phyloP scores from a whole-genome alignment of 495 filamentous ascomycete species.

The Neurospora sublineolata region DNA sequence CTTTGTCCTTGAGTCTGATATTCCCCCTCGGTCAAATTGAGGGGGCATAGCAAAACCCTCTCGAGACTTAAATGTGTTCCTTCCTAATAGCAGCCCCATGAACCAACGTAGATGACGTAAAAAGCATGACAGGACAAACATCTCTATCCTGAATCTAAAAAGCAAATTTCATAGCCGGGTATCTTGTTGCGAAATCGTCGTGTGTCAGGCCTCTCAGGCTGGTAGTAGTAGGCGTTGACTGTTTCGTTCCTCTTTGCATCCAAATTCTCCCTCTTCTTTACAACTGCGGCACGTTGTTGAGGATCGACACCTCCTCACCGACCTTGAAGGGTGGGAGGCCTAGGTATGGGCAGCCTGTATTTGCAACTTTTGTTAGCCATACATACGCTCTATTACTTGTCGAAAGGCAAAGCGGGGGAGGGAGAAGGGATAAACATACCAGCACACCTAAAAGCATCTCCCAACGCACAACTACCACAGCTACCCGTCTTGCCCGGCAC shows the following conservation, averaged over 20 bases:
- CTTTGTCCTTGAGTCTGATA: too few relatives aligned
- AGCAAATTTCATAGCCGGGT: neutral
- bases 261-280: slow-evolving; percentile 24
- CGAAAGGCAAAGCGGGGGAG: neutral
- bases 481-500: slow-evolving; percentile 89
- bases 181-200: neutral
- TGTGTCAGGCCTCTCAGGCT: neutral
- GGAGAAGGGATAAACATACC: slow-evolving; percentile 5
- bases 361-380: slow-evolving; percentile 18
- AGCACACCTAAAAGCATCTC: slow-evolving; percentile 72
- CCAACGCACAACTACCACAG: slow-evolving; percentile 85
- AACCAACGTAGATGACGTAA: neutral
- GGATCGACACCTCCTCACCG: slow-evolving; percentile 78
- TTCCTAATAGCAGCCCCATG: too few relatives aligned
- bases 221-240: neutral
- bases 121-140: neutral
- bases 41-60: too few relatives aligned
- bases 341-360: slow-evolving; percentile 72
- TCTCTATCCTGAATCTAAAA: neutral
- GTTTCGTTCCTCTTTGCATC: neutral
- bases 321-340: slow-evolving; percentile 93
- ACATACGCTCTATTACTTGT: too few relatives aligned
- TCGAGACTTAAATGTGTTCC: too few relatives aligned
- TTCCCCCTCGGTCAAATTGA: too few relatives aligned
- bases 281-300: slow-evolving; percentile 80